Percentiles rank a stretch among this genome's conserved stretches.
These are phyloP conservation scores for Geotrichum reessii DNA, from an alignment of 1,139 yeast genomes.

Conservation along the genomic window DNA sequence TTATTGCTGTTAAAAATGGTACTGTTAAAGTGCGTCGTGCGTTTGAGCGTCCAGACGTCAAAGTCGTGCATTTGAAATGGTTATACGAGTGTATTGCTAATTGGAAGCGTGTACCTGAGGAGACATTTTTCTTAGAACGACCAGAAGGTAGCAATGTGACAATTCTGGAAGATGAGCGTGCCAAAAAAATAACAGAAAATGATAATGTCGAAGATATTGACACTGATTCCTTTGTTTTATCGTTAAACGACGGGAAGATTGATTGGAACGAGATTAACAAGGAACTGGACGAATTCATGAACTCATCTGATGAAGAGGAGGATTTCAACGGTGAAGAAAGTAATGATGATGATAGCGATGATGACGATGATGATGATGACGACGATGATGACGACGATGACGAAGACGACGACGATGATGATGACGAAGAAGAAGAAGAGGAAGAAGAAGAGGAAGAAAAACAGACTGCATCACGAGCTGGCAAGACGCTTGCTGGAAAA, in stretches of 20 bases:
- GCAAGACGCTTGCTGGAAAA: slow-evolving; percentile 17
- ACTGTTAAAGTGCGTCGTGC: slow-evolving; percentile 75
- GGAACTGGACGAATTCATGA: slow-evolving; percentile 38
- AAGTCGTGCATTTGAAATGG: slow-evolving; percentile 92
- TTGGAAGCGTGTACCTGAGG: slow-evolving; percentile 70
- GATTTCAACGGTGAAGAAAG: slow-evolving; percentile 10
- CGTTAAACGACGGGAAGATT: slow-evolving; percentile 33
- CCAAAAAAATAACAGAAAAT: neutral
- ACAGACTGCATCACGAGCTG: slow-evolving; percentile 3
- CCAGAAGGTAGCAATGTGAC: slow-evolving; percentile 26
- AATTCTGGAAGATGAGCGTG: slow-evolving; percentile 40
- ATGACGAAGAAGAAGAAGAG: slow-evolving; percentile 1
- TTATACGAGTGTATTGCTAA: slow-evolving; percentile 73
- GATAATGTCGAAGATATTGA: slow-evolving; percentile 35
- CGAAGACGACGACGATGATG: slow-evolving; percentile 8
- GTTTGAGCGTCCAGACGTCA: slow-evolving; percentile 41
- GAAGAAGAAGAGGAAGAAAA: neutral
- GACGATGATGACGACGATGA: slow-evolving; percentile 8
- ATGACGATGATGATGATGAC: neutral
- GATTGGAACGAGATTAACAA: slow-evolving; percentile 38
- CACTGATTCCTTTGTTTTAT: slow-evolving; percentile 31
- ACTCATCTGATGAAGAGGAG: slow-evolving; percentile 30
- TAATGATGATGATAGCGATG: neutral
- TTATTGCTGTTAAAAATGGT: slow-evolving; percentile 70
- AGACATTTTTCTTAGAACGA: slow-evolving; percentile 50